phyloP scores from a whole-genome alignment of 2,329 filamentous ascomycete species.

The Neonectria hederae region DNA sequence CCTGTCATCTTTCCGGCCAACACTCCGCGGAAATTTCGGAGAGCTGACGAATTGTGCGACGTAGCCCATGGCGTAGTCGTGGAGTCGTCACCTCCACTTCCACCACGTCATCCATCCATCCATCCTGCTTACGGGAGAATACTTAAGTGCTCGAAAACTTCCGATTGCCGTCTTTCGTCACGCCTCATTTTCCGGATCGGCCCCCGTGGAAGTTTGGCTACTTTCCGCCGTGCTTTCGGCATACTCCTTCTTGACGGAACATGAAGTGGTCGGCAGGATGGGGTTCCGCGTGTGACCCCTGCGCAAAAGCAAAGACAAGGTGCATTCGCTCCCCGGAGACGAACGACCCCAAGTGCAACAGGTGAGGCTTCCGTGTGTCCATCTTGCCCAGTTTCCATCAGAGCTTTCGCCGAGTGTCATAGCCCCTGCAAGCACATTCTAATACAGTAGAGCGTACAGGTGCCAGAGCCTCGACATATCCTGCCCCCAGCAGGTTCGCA shows the following conservation, averaged over 20 bases:
- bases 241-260: no score
- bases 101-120: no score
- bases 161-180: no score
- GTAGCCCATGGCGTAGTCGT: no score
- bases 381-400: no score
- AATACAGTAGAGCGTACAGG: background rate
- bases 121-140: background rate
- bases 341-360: conserved; percentile 4
- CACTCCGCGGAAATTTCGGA: conserved; percentile 1
- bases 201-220: no score
- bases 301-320: conserved; percentile 22
- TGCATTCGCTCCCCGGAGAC: conserved; percentile 16
- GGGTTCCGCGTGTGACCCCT: conserved; percentile 21
- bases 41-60: background rate
- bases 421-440: background rate
- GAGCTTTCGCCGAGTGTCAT: no score
- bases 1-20: no score
- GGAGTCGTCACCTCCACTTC: no score
- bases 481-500: conserved; percentile 13
- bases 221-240: background rate
- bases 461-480: conserved; percentile 17
- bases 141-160: background rate
- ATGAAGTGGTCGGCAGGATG: conserved; percentile 4
- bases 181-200: no score
- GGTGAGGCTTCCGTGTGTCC: background rate